Evolutionary conservation across 192 early-diverging fungal species (phyloP).

Genomic region (Globomyces pollinis-pini): DNA sequence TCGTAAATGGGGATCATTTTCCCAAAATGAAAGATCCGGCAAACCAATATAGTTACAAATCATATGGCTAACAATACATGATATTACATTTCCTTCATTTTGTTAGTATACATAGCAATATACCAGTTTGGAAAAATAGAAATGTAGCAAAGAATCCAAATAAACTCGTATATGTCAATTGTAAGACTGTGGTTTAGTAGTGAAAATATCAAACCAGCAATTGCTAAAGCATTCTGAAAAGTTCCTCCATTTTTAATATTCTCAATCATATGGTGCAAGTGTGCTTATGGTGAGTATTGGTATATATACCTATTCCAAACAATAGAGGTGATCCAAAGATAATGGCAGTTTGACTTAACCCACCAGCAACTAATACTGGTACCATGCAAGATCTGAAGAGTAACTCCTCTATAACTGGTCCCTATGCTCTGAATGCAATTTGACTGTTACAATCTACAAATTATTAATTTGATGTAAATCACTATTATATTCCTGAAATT

Average conservation of each 20-base stretch:
- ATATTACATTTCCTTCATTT: slow-evolving; percentile 21
- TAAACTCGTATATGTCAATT: slow-evolving; percentile 64
- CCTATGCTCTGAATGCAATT: too few relatives aligned
- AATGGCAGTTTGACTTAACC: slow-evolving; percentile 19
- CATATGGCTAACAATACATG: slow-evolving; percentile 50
- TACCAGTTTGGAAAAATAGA: slow-evolving; percentile 51
- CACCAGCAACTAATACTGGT: slow-evolving; percentile 35
- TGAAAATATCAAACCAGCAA: background rate
- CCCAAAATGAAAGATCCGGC: too few relatives aligned
- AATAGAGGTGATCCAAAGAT: slow-evolving; percentile 56
- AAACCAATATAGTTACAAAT: slow-evolving; percentile 76
- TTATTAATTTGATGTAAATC: too few relatives aligned
- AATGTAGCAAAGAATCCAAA: slow-evolving; percentile 76
- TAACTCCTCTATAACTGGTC: slow-evolving; percentile 65
- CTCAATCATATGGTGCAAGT: slow-evolving; percentile 2
- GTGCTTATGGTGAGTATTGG: too few relatives aligned
- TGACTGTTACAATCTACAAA: too few relatives aligned
- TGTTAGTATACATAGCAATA: background rate
- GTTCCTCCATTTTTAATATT: background rate
- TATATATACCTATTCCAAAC: slow-evolving; percentile 73
- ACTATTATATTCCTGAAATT: too few relatives aligned
- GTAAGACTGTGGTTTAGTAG: too few relatives aligned
- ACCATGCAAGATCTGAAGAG: slow-evolving; percentile 68
- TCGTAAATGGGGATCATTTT: too few relatives aligned
- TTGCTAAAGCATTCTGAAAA: background rate